Base-by-base conservation (phyloP, 208 protist genomes). In the Leptomonas seymouri region DNA sequence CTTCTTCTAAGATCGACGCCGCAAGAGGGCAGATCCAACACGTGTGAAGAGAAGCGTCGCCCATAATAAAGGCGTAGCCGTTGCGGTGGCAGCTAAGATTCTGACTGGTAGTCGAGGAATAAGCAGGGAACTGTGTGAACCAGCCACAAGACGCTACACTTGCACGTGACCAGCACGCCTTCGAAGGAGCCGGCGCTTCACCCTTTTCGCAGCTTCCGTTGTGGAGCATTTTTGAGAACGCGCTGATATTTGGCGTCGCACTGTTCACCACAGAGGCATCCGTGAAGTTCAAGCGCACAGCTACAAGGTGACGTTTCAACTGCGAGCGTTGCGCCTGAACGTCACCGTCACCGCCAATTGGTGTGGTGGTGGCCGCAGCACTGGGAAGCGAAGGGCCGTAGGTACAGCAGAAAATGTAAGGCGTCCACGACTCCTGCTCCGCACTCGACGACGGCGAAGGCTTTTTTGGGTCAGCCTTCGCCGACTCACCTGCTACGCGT, bases 11-110 rank as follows among this genome's bases (percentile, higher is more conserved):
- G 18, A 74, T 41, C 0, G 45, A 30, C 21, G 71, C 55, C 18
- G 63, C 63, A 7, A 61, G 56, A 20, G 71, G 71, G 31, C 71
- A 76, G 20, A 76, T 45, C 63, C 62, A 71, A 39, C 60, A 66
- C 11, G 63, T 28, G 8, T 66, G 36, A 12, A 50, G 46, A 1
- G 63, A 76, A 3, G 55, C 48, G 28, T 66, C 62, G 0, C 63
- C 63, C 42, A 60, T 36, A 25, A 76, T 31, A 30, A 76, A 14
- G 0, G 71, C 59, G 41, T 61, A 66, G 27, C 71, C 58, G 39
- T 15, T 31, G 42, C 6, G 11, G 49, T 34, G 1, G 27, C 31
- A n/a, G 46, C 21, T 54, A 9, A 39, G 49, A 16, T 21, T 5
- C 45, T 21, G 45, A 21, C 9, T 21, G 45, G 45, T 9, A 9